Evolutionary conservation across 2,329 filamentous ascomycete species (phyloP).

Genomic region (Allantophomopsis cytisporea): DNA sequence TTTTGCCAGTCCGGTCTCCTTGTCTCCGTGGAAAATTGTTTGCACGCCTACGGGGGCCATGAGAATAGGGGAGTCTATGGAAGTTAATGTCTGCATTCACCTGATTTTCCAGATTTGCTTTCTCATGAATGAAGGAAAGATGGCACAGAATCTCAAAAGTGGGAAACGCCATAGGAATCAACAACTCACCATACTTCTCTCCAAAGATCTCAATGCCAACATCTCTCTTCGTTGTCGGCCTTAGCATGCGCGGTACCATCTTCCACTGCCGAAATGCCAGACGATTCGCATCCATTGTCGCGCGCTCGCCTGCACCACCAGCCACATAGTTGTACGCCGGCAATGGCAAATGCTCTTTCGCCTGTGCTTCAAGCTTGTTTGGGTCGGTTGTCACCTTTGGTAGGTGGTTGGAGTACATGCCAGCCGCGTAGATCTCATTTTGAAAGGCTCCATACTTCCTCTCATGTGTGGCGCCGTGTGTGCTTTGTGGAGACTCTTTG

Average conservation of each 20-base stretch:
- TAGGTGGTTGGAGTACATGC: slow-evolving; percentile 30
- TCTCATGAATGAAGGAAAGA: too few relatives aligned
- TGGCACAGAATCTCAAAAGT: background rate
- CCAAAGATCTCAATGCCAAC: slow-evolving; percentile 39
- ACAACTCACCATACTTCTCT: slow-evolving; percentile 24
- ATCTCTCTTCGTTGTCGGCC: slow-evolving; percentile 39
- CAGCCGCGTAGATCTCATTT: slow-evolving; percentile 33
- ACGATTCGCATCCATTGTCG: slow-evolving; percentile 50
- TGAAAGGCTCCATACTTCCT: slow-evolving; percentile 13
- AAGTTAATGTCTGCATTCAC: background rate
- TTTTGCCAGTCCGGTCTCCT: slow-evolving; percentile 48
- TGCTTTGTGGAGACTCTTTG: slow-evolving; percentile 8
- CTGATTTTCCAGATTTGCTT: too few relatives aligned
- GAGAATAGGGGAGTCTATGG: slow-evolving; percentile 29
- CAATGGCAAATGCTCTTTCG: slow-evolving; percentile 29
- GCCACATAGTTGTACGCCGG: slow-evolving; percentile 44
- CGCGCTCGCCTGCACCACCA: slow-evolving; percentile 46
- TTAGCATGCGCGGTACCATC: slow-evolving; percentile 45
- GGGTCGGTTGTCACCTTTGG: slow-evolving; percentile 45
- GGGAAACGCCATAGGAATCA: background rate
- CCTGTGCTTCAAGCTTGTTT: slow-evolving; percentile 39
- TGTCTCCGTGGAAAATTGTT: slow-evolving; percentile 49
- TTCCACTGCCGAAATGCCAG: slow-evolving; percentile 51
- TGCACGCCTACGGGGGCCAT: slow-evolving; percentile 61
- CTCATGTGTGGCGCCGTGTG: slow-evolving; percentile 6